A percentile compares a stretch with the other conserved stretches of the same genome.
Conservation (phyloP, 2,329 filamentous ascomycete genomes). For the Colletotrichum sublineola region DNA sequence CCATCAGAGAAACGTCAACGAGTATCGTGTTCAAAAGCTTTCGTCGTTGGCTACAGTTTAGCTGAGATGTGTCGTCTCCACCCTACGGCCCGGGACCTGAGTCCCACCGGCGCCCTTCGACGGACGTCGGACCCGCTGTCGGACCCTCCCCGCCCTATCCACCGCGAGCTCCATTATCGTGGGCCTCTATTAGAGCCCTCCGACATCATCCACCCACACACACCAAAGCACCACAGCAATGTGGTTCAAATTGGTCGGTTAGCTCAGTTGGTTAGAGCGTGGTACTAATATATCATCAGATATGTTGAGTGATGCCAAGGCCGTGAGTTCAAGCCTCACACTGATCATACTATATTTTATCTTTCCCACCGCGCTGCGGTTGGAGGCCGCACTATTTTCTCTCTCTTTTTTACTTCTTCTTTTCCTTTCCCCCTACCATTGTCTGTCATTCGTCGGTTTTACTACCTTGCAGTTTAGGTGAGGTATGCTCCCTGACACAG, state of each 20-base stretch:
- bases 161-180: constrained; percentile 3
- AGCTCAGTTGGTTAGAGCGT: constrained; percentile 42
- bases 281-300: constrained; percentile 38
- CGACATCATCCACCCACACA: accelerated
- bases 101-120: not conserved
- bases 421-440: too few relatives aligned
- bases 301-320: constrained; percentile 38
- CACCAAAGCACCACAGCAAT: constrained; percentile 1
- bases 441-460: not conserved
- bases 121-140: not conserved
- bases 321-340: constrained; percentile 40
- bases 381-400: not conserved
- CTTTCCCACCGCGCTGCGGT: not conserved
- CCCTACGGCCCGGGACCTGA: not conserved
- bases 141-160: constrained; percentile 4
- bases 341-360: constrained; percentile 33
- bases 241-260: constrained; percentile 23
- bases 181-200: constrained; percentile 20
- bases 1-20: not conserved
- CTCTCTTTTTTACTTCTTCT: not conserved
- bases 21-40: too few relatives aligned
- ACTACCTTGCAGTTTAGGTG: not conserved
- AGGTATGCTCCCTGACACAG: not conserved
- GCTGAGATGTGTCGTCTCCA: not conserved
- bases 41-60: too few relatives aligned